A percentile compares a stretch with the other conserved stretches of the same genome.
These are phyloP conservation scores for Globisporangium heterothallicum DNA, from an alignment of 352 stramenopile genomes.

Conservation along the genomic window DNA sequence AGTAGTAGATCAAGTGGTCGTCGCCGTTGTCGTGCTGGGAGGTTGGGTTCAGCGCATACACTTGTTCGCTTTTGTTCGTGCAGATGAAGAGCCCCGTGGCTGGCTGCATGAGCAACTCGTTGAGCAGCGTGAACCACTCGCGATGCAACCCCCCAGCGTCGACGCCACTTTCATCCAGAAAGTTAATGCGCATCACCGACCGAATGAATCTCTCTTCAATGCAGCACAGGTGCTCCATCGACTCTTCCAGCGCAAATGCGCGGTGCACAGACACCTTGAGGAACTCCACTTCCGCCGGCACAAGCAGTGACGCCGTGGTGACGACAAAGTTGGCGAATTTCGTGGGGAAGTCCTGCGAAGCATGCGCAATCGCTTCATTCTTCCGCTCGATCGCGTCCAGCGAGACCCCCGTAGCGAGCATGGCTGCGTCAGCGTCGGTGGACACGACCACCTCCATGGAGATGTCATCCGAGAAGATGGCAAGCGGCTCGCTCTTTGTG, in stretches of 20 bases:
- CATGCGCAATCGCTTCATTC: constrained; percentile 34
- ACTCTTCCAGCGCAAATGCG: constrained; percentile 61
- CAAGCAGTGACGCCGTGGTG: constrained; percentile 47
- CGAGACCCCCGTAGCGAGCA: constrained; percentile 23
- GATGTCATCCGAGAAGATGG: constrained; percentile 22
- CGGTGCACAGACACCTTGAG: constrained; percentile 62
- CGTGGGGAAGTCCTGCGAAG: constrained; percentile 52
- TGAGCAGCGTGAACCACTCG: constrained; percentile 92
- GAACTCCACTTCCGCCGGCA: constrained; percentile 62
- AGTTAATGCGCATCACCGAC: constrained; percentile 83
- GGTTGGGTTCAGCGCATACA: constrained; percentile 62
- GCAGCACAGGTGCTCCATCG: constrained; percentile 56
- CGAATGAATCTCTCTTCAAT: constrained; percentile 55
- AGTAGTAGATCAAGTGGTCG: constrained; percentile 66
- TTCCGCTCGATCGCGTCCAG: constrained; percentile 30
- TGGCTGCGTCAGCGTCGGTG: constrained; percentile 27
- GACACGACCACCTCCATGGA: constrained; percentile 34
- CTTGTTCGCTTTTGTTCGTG: constrained; percentile 45
- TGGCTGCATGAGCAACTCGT: constrained; percentile 42
- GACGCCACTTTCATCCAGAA: constrained; percentile 78
- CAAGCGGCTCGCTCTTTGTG: constrained; percentile 14
- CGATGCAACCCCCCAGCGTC: constrained; percentile 85
- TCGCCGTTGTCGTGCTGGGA: constrained; percentile 51
- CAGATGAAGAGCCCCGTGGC: constrained; percentile 47
- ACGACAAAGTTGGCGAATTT: constrained; percentile 79